phyloP scores from a whole-genome alignment of 441 rosid species.

The Pelargonium australe region DNA sequence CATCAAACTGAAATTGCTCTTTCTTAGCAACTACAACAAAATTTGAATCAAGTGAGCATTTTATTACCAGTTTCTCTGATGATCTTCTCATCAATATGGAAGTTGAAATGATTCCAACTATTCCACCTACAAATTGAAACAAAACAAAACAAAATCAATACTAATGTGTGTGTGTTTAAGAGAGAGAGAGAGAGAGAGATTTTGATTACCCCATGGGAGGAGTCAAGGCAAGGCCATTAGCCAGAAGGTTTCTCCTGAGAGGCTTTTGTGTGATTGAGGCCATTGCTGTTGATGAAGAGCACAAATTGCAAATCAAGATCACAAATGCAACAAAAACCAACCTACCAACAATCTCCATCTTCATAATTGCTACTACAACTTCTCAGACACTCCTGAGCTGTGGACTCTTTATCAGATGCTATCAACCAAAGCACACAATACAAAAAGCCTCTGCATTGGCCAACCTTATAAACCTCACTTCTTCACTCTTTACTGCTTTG shows the following conservation, averaged over 20 bases:
- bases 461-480: too few species aligned
- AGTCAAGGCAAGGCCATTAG: conserved; percentile 62
- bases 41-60: too few species aligned
- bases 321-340: neutral
- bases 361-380: neutral
- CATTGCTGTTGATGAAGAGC: conserved; percentile 19
- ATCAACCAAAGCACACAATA: neutral
- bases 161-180: too few species aligned
- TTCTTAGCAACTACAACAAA: too few species aligned
- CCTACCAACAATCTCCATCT: neutral
- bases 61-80: conserved; percentile 64
- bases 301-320: neutral
- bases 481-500: too few species aligned
- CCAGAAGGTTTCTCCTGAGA: conserved; percentile 41
- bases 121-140: conserved; percentile 46
- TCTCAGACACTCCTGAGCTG: too few species aligned
- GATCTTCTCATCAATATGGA: conserved; percentile 51
- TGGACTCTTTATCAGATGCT: too few species aligned
- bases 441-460: neutral
- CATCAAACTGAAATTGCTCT: too few species aligned
- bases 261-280: neutral
- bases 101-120: conserved; percentile 73
- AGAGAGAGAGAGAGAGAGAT: too few species aligned
- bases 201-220: conserved; percentile 68
- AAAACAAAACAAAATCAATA: neutral